Conservation (phyloP, 768 basidiomycete species). For the Leccinum disarticulatum region DNA sequence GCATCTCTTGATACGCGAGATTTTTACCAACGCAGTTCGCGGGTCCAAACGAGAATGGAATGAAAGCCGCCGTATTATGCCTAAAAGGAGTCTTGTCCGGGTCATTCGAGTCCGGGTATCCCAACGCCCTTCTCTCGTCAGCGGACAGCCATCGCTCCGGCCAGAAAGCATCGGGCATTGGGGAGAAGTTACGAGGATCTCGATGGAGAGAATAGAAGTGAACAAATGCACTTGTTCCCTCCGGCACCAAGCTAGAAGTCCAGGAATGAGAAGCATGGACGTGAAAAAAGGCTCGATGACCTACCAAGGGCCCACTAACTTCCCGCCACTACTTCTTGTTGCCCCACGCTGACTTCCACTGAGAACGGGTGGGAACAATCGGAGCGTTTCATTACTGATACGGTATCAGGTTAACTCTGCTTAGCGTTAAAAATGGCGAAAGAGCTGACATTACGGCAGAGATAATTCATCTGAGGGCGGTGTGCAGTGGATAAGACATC, state of each 20-base stretch:
- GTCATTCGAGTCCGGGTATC: constrained; percentile 25
- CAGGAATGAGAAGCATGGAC: constrained; percentile 11
- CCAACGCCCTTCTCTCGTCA: constrained; percentile 26
- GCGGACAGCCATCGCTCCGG: constrained; percentile 44
- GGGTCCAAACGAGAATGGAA: constrained; percentile 47
- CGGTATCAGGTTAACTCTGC: constrained; percentile 13
- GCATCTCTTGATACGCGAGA: constrained; percentile 45
- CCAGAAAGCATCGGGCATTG: constrained; percentile 43
- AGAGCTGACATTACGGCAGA: constrained; percentile 34
- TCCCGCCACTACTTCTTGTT: constrained; percentile 37
- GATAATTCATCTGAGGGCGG: constrained; percentile 33
- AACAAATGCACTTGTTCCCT: constrained; percentile 44
- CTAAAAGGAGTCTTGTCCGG: constrained; percentile 30
- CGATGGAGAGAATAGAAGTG: constrained; percentile 46
- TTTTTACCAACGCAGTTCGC: constrained; percentile 46
- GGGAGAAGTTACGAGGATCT: constrained; percentile 46
- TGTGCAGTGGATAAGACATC: constrained; percentile 28
- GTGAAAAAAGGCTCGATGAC: constrained; percentile 15
- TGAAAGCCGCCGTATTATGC: constrained; percentile 40
- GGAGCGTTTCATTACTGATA: constrained; percentile 48
- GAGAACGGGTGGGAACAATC: constrained; percentile 50
- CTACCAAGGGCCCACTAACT: constrained; percentile 41
- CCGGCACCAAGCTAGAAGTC: constrained; percentile 41
- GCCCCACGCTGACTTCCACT: constrained; percentile 46
- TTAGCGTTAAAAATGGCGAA: constrained; percentile 1